These are phyloP conservation scores for Gastrolobium bilobum DNA, from an alignment of 306 rosid genomes.

Conservation along the genomic window DNA sequence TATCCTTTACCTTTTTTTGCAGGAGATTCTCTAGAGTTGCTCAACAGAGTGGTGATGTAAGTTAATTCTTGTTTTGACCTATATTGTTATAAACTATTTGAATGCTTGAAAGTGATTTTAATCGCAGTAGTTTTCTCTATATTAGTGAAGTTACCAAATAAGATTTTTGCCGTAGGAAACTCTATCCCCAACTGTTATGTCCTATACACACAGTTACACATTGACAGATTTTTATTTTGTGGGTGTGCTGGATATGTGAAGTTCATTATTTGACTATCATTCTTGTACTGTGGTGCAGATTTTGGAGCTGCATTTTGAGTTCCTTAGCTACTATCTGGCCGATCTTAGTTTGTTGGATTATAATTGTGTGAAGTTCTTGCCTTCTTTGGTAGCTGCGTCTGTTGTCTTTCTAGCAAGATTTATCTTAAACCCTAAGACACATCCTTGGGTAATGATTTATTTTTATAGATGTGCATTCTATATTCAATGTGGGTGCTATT, in stretches of 20 bases:
- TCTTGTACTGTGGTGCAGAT: conserved; percentile 52
- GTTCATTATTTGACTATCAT: conserved; percentile 26
- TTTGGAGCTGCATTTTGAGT: conserved; percentile 74
- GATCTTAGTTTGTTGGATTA: conserved; percentile 93
- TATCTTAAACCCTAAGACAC: conserved; percentile 61
- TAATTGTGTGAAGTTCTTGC: conserved; percentile 73
- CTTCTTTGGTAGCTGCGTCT: conserved; percentile 90
- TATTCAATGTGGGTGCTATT: neutral
- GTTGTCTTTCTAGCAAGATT: conserved; percentile 79
- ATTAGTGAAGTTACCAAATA: neutral
- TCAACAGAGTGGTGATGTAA: conserved; percentile 66
- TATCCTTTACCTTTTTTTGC: conserved; percentile 44
- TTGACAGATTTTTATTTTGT: neutral
- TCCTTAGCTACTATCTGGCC: conserved; percentile 78
- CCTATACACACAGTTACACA: neutral
- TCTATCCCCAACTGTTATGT: neutral
- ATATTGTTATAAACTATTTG: neutral
- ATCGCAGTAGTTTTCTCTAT: neutral
- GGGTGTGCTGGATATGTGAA: neutral
- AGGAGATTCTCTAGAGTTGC: conserved; percentile 73
- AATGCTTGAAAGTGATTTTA: neutral
- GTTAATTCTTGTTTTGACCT: conserved; percentile 23
- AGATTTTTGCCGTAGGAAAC: neutral
- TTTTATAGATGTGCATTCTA: neutral
- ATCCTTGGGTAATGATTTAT: conserved; percentile 80